Evolutionary conservation across 257 asterid genomes (phyloP), one percentile per base, ranked within the genome.

Genomic region (Anisodus acutangulus): DNA sequence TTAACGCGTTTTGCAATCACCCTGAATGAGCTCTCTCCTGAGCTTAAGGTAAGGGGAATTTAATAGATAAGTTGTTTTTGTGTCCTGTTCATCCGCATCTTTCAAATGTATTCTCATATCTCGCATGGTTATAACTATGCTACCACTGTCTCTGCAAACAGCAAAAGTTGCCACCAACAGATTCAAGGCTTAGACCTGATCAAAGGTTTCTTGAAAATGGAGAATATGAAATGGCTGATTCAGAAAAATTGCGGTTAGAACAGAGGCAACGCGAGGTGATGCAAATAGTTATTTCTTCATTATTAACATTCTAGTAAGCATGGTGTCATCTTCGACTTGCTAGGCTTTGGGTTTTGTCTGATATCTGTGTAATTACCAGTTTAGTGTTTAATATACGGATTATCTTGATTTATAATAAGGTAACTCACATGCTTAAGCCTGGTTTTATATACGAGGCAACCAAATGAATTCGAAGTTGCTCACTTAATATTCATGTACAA

Each of bases 121-220:
- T 5, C 2, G 55, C 55, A 49, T 49, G 55, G 55, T 7, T 49
- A 7, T 49, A 49, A 49, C 55, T 41, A 16, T 43, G 39, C 37
- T 76, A 45, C 79, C 8, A 45, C 6, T 76, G 22, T 26, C 26
- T 51, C 10, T 0, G 47, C 47, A 81, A 68, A 16, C 86, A 86
- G 88, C 80, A 86, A 67, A 78, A 78, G 37, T 2, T 86, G 57
- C 88, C 88, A n/a, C 88, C 86, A 45, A 86, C 88, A 47, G 88
- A 86, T 78, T 86, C 88, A 83, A 86, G 88, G 84, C 86, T 83
- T 51, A 86, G 88, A 60, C 88, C 88, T 66, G 88, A 86, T 47
- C 88, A 86, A 66, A 78, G 84, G n/a, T 86, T 83, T 79, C 88
- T 86, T 43, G 88, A 86, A 63, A 86, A 86, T 64, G 88, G 88